These are phyloP conservation scores for Backusella psychrophila DNA, from an alignment of 192 early-diverging fungal species.

Conservation along the genomic window DNA sequence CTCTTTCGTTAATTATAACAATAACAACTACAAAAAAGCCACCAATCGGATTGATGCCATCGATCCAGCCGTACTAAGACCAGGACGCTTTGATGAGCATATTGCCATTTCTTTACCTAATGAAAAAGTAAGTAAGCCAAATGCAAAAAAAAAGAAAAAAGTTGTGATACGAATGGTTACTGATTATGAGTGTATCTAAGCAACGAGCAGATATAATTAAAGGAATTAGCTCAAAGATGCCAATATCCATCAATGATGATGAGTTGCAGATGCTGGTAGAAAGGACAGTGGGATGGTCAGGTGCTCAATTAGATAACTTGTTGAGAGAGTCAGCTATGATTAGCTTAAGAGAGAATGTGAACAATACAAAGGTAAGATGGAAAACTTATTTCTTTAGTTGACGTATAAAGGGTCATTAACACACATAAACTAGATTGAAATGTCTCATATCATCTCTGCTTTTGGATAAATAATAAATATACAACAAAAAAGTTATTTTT, in stretches of 20 bases:
- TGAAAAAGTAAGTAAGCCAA: slow-evolving; percentile 34
- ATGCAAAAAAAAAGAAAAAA: no score
- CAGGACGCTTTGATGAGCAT: slow-evolving; percentile 82
- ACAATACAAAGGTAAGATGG: slow-evolving; percentile 44
- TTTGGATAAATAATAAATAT: not conserved
- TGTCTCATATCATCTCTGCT: not conserved
- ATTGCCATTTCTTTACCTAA: slow-evolving; percentile 64
- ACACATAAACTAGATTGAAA: not conserved
- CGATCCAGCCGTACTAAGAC: slow-evolving; percentile 80
- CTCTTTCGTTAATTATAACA: not conserved
- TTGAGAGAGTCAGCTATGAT: slow-evolving; percentile 80
- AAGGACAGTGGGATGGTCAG: slow-evolving; percentile 60
- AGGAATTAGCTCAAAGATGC: slow-evolving; percentile 56
- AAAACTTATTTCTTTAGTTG: not conserved
- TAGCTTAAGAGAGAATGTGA: slow-evolving; percentile 58
- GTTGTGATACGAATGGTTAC: not conserved
- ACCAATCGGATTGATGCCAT: slow-evolving; percentile 73
- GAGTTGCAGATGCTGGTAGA: slow-evolving; percentile 46
- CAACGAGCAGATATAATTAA: slow-evolving; percentile 56
- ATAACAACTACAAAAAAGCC: slow-evolving; percentile 43
- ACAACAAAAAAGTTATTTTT: not conserved
- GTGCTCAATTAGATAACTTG: slow-evolving; percentile 80
- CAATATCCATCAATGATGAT: slow-evolving; percentile 42
- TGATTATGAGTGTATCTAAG: slow-evolving; percentile 24
- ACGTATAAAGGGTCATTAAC: not conserved